A percentile compares a stretch with the other conserved stretches of the same genome.
Evolutionary conservation across 192 early-diverging fungal species (phyloP).

Genomic region (Coemansia sp.): DNA sequence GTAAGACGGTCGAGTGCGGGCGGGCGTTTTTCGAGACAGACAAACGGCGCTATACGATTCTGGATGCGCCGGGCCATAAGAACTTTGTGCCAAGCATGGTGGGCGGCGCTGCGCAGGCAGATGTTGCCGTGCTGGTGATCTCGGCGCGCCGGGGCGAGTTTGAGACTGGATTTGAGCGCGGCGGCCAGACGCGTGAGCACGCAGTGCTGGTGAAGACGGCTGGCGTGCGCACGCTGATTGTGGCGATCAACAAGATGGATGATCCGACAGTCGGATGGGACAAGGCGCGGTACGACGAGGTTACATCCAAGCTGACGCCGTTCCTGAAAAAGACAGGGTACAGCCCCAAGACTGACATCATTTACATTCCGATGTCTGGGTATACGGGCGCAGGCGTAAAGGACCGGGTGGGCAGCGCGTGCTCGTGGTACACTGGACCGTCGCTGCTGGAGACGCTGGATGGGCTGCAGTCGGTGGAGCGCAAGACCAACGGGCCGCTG

Average conservation of each 20-base stretch:
- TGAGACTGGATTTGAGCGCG: constrained; percentile 99
- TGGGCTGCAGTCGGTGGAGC: constrained; percentile 73
- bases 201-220: constrained; percentile 94
- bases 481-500: constrained; percentile 85
- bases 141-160: constrained; percentile 99
- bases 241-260: constrained; percentile 99
- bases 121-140: constrained; percentile 91
- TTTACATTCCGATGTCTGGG: constrained; percentile 92
- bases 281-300: constrained; percentile 92
- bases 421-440: constrained; percentile 81
- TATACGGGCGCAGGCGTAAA: constrained; percentile 97
- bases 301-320: constrained; percentile 76
- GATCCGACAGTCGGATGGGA: constrained; percentile 94
- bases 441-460: constrained; percentile 89
- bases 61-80: constrained; percentile 99
- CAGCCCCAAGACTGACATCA: constrained; percentile 81
- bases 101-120: constrained; percentile 93
- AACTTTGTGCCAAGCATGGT: constrained; percentile 99
- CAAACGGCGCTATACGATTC: constrained; percentile 91
- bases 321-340: constrained; percentile 93
- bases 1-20: constrained; percentile 98
- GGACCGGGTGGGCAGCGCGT: constrained; percentile 66
- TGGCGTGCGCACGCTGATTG: constrained; percentile 90
- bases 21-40: constrained; percentile 97
- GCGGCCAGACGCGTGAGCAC: constrained; percentile 98